phyloP scores from a whole-genome alignment of 495 filamentous ascomycete genomes.

The Rhypophila decipiens region DNA sequence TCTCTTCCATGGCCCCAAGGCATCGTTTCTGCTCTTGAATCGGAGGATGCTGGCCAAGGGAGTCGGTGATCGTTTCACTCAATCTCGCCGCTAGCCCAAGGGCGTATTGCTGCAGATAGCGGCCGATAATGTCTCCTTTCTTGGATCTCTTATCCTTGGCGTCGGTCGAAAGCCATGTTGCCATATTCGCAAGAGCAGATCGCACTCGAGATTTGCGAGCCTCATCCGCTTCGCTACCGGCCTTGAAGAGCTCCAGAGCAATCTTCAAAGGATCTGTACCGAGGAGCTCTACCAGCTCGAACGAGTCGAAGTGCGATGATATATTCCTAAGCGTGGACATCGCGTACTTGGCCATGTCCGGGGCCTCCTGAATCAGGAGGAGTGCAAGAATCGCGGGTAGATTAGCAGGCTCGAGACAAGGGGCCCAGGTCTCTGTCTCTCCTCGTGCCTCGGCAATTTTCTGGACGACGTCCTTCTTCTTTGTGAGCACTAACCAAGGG shows the following conservation, averaged over 20 bases:
- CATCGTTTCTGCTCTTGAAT: slow-evolving; percentile 66
- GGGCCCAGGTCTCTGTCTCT: slow-evolving; percentile 33
- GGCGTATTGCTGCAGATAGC: slow-evolving; percentile 80
- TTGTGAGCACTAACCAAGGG: slow-evolving; percentile 75
- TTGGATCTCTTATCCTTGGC: slow-evolving; percentile 35
- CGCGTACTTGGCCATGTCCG: slow-evolving; percentile 58
- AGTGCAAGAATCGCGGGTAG: slow-evolving; percentile 72
- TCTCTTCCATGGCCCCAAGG: slow-evolving; percentile 76
- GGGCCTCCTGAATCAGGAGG: slow-evolving; percentile 63
- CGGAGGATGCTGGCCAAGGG: slow-evolving; percentile 38
- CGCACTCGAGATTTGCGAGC: slow-evolving; percentile 50
- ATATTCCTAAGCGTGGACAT: slow-evolving; percentile 61
- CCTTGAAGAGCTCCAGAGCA: slow-evolving; percentile 78
- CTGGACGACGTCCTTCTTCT: slow-evolving; percentile 70
- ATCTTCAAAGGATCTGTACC: slow-evolving; percentile 67
- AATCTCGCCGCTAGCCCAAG: slow-evolving; percentile 84
- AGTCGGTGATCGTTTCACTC: slow-evolving; percentile 73
- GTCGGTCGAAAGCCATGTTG: slow-evolving; percentile 54
- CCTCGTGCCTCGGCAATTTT: slow-evolving; percentile 70
- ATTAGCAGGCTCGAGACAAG: slow-evolving; percentile 55
- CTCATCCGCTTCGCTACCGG: slow-evolving; percentile 62
- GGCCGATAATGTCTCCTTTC: slow-evolving; percentile 56
- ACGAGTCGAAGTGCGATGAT: slow-evolving; percentile 59
- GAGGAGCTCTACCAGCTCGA: slow-evolving; percentile 61
- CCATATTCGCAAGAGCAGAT: slow-evolving; percentile 61